Evolutionary conservation across 1,284 basidiomycete genomes (phyloP).

Genomic region (Bothia castanella): DNA sequence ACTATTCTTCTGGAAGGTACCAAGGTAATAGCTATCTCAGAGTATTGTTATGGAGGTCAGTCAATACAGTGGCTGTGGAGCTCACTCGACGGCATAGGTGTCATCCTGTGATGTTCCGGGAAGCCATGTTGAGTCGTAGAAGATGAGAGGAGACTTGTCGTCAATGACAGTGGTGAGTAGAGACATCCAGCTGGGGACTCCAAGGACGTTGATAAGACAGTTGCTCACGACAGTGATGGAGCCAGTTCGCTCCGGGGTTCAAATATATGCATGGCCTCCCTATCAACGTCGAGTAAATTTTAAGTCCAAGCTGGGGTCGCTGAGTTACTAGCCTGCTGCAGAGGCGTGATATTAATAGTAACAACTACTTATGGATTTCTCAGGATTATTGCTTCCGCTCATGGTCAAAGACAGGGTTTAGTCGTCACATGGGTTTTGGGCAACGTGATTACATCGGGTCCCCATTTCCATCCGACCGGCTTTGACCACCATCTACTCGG

Average conservation of each 20-base stretch:
- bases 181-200: conserved; percentile 20
- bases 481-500: conserved; percentile 10
- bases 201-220: background rate
- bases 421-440: conserved; percentile 8
- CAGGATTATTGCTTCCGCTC: background rate
- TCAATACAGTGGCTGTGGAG: background rate
- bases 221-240: background rate
- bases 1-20: conserved; percentile 30
- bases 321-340: no score
- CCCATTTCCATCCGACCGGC: background rate
- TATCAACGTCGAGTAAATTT: background rate
- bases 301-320: background rate
- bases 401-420: no score
- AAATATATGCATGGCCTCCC: background rate
- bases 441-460: conserved; percentile 7
- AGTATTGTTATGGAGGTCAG: background rate
- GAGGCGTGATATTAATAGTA: no score
- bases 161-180: conserved; percentile 25
- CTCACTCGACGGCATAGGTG: conserved; percentile 19
- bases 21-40: conserved; percentile 27
- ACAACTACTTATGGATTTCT: background rate
- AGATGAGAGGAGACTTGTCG: conserved; percentile 32
- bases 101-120: conserved; percentile 24
- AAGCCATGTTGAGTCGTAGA: conserved; percentile 25
- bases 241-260: background rate